Percentiles rank a stretch among this genome's conserved stretches.
These are phyloP conservation scores for Rhizopogon hawkerae DNA, from an alignment of 1,284 basidiomycete species.

Conservation along the genomic window DNA sequence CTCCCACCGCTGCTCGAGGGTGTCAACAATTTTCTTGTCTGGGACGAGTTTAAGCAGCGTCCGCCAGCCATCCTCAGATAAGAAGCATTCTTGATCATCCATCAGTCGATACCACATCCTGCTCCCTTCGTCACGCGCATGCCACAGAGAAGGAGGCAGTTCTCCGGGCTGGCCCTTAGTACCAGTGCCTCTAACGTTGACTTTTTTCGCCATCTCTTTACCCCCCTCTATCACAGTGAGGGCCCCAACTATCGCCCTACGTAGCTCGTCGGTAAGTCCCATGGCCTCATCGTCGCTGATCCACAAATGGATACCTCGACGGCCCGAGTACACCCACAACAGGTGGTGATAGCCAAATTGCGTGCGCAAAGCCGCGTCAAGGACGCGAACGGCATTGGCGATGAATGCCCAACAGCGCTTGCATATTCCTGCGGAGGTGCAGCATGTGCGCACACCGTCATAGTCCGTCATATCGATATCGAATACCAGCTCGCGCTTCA, in stretches of 20 bases:
- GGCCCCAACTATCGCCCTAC: conserved; percentile 80
- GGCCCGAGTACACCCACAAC: conserved; percentile 98
- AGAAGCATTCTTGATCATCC: conserved; percentile 83
- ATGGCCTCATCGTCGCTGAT: conserved; percentile 87
- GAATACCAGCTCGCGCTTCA: conserved; percentile 91
- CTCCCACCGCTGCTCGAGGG: conserved; percentile 60
- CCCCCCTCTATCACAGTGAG: conserved; percentile 83
- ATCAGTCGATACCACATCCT: conserved; percentile 62
- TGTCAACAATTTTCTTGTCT: conserved; percentile 40
- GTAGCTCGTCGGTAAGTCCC: conserved; percentile 85
- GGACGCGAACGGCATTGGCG: conserved; percentile 82
- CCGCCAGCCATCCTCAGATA: conserved; percentile 63
- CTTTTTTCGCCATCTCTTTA: conserved; percentile 78
- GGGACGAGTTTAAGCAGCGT: conserved; percentile 72
- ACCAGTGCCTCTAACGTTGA: conserved; percentile 52
- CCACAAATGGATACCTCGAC: conserved; percentile 98
- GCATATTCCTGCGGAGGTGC: conserved; percentile 88
- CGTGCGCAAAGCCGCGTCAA: conserved; percentile 73
- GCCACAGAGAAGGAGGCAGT: conserved; percentile 65
- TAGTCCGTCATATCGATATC: conserved; percentile 99
- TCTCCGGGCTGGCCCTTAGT: conserved; percentile 30
- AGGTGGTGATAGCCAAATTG: conserved; percentile 81
- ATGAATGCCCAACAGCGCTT: conserved; percentile 94
- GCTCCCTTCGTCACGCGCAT: conserved; percentile 43
- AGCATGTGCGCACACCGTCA: conserved; percentile 93